phyloP scores from a whole-genome alignment of 1,284 basidiomycete genomes.

The Jaminaea rosea region DNA sequence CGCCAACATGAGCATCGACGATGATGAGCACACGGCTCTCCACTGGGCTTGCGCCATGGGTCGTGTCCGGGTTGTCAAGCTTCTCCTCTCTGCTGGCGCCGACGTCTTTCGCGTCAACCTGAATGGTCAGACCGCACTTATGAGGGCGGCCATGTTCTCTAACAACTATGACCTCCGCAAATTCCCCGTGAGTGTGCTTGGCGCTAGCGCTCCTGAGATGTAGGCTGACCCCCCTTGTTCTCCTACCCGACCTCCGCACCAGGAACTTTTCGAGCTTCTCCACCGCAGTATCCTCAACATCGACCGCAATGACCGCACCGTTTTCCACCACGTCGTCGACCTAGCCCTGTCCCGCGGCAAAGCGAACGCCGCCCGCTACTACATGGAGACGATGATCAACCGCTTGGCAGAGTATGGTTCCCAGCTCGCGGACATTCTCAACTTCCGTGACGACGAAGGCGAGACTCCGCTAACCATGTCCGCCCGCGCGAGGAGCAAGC shows the following conservation, averaged over 20 bases:
- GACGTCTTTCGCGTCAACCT: slow-evolving; percentile 97
- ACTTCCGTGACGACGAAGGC: slow-evolving; percentile 98
- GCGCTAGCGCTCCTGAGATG: too few relatives aligned
- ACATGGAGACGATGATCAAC: slow-evolving; percentile 90
- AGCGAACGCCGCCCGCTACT: slow-evolving; percentile 93
- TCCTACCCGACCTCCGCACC: too few relatives aligned
- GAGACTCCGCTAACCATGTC: slow-evolving; percentile 97
- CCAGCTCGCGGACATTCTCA: slow-evolving; percentile 95
- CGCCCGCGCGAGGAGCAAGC: slow-evolving; percentile 86
- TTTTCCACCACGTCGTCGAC: slow-evolving; percentile 97
- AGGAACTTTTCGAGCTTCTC: slow-evolving; percentile 89
- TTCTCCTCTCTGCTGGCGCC: slow-evolving; percentile 84
- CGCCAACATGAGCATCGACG: slow-evolving; percentile 92
- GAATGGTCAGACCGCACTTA: slow-evolving; percentile 90
- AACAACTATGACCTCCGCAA: slow-evolving; percentile 99
- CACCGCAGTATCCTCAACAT: slow-evolving; percentile 98
- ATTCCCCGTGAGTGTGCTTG: too few relatives aligned
- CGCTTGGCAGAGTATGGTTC: slow-evolving; percentile 89
- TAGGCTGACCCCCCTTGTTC: too few relatives aligned
- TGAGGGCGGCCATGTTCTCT: slow-evolving; percentile 99
- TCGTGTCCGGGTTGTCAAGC: slow-evolving; percentile 87
- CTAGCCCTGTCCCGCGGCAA: slow-evolving; percentile 97
- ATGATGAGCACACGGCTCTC: slow-evolving; percentile 91
- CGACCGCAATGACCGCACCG: slow-evolving; percentile 93
- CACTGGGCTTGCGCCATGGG: slow-evolving; percentile 99